These are phyloP conservation scores for Ehretia macrophylla DNA, from an alignment of 257 asterid species.

Conservation along the genomic window DNA sequence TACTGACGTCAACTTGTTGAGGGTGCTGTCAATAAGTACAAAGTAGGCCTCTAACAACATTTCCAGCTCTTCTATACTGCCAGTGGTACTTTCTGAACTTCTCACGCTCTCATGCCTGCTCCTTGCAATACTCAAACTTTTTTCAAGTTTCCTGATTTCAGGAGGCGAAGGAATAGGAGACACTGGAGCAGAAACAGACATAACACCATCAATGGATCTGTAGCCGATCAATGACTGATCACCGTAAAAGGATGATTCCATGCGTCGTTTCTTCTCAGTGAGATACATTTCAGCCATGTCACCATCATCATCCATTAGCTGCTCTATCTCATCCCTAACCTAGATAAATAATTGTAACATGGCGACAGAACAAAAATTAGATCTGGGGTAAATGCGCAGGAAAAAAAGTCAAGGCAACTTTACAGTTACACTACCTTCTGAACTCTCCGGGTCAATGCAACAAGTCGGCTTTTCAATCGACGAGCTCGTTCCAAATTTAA, in stretches of 20 bases:
- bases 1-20: slow-evolving; percentile 97
- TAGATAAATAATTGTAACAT: slow-evolving; percentile 31
- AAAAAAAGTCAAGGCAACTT: slow-evolving; percentile 4
- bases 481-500: slow-evolving; percentile 94
- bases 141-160: slow-evolving; percentile 81
- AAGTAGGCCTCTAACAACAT: slow-evolving; percentile 99
- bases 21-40: slow-evolving; percentile 97
- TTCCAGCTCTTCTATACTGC: slow-evolving; percentile 87
- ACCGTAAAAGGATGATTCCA: slow-evolving; percentile 75
- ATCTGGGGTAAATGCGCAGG: slow-evolving; percentile 14
- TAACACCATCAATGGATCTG: slow-evolving; percentile 65
- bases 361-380: slow-evolving; percentile 17
- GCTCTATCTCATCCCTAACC: slow-evolving; percentile 99
- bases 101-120: slow-evolving; percentile 93
- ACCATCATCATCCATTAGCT: slow-evolving; percentile 98
- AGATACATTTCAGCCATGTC: slow-evolving; percentile 99
- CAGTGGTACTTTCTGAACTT: slow-evolving; percentile 71
- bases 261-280: slow-evolving; percentile 78
- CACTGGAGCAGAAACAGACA: slow-evolving; percentile 84
- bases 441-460: slow-evolving; percentile 91
- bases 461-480: slow-evolving; percentile 93
- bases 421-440: slow-evolving; percentile 65
- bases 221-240: slow-evolving; percentile 78
- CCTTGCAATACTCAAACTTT: slow-evolving; percentile 83
- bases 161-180: slow-evolving; percentile 96